Conservation (phyloP, 2,329 filamentous ascomycete species). For the Talaromyces verruculosus region DNA sequence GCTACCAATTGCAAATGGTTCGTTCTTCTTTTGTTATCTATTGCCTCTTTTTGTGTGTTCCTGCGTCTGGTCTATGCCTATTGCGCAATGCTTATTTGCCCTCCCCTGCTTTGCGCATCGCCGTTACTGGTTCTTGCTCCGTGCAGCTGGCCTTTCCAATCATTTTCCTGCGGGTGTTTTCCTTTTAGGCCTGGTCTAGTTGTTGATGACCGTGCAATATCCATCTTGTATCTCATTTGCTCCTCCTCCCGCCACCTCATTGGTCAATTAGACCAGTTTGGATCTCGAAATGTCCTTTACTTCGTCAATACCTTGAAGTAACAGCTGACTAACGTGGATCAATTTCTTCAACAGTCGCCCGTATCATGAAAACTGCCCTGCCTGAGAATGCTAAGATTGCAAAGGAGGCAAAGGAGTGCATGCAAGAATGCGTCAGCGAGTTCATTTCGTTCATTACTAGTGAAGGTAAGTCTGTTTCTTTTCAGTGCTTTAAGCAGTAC, state of each 20-base stretch:
- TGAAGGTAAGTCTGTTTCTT: constrained; percentile 68
- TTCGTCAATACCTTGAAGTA: background rate
- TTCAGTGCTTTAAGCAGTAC: background rate
- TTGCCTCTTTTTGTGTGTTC: constrained; percentile 25
- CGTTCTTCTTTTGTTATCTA: constrained; percentile 51
- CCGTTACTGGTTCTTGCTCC: constrained; percentile 24
- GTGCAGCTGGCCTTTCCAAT: constrained; percentile 21
- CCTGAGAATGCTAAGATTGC: constrained; percentile 99
- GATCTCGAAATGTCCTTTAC: background rate
- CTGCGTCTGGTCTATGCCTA: constrained; percentile 32
- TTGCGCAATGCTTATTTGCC: constrained; percentile 56
- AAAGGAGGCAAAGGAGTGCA: constrained; percentile 98
- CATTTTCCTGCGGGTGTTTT: constrained; percentile 6
- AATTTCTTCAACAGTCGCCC: constrained; percentile 71
- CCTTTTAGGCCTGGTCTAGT: constrained; percentile 1
- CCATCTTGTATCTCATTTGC: constrained; percentile 12
- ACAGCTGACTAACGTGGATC: background rate
- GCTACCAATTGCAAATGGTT: constrained; percentile 99
- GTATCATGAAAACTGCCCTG: constrained; percentile 97
- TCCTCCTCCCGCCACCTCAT: background rate
- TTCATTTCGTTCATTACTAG: constrained; percentile 99
- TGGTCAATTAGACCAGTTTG: constrained; percentile 14
- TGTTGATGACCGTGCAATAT: background rate
- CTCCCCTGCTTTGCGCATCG: constrained; percentile 20
- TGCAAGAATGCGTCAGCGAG: constrained; percentile 99